Percentiles rank a stretch among this genome's conserved stretches.
Evolutionary conservation across 2,329 filamentous ascomycete species (phyloP).

Genomic region (Lomentospora prolificans): DNA sequence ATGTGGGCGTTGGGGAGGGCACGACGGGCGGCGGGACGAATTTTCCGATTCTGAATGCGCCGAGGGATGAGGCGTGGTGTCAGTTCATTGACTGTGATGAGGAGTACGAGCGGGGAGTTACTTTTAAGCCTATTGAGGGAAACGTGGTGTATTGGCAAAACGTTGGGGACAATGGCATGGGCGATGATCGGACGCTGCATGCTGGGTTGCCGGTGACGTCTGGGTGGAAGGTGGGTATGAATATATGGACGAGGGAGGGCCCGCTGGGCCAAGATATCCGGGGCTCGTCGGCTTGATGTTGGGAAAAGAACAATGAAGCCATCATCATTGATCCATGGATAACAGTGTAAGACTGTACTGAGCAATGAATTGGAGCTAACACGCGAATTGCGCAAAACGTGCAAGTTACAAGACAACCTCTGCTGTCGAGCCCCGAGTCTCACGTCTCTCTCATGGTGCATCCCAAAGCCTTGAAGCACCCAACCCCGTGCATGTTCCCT

Average conservation of each 20-base stretch:
- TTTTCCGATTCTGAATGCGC: slow-evolving; percentile 32
- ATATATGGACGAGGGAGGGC: slow-evolving; percentile 39
- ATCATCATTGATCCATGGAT: not conserved
- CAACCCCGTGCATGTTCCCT: not conserved
- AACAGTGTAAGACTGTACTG: too few relatives aligned
- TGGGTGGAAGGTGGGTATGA: slow-evolving; percentile 40
- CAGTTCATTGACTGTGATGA: slow-evolving; percentile 37
- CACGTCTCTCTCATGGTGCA: too few relatives aligned
- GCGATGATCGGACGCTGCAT: slow-evolving; percentile 34
- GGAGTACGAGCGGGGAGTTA: slow-evolving; percentile 34
- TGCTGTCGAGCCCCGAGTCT: too few relatives aligned
- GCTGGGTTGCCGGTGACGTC: slow-evolving; percentile 34
- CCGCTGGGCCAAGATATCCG: slow-evolving; percentile 15
- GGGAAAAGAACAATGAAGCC: not conserved
- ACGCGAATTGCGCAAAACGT: too few relatives aligned
- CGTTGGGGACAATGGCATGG: slow-evolving; percentile 25
- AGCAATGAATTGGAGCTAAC: too few relatives aligned
- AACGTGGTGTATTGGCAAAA: slow-evolving; percentile 42
- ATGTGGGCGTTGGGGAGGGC: slow-evolving; percentile 29
- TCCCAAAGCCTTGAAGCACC: not conserved
- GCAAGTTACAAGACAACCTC: too few relatives aligned
- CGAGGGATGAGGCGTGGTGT: slow-evolving; percentile 29
- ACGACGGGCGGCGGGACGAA: slow-evolving; percentile 38
- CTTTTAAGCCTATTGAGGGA: slow-evolving; percentile 35
- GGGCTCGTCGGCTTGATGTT: not conserved